These are phyloP conservation scores for Podila epigama DNA, from an alignment of 192 early-diverging fungal genomes.

Conservation along the genomic window DNA sequence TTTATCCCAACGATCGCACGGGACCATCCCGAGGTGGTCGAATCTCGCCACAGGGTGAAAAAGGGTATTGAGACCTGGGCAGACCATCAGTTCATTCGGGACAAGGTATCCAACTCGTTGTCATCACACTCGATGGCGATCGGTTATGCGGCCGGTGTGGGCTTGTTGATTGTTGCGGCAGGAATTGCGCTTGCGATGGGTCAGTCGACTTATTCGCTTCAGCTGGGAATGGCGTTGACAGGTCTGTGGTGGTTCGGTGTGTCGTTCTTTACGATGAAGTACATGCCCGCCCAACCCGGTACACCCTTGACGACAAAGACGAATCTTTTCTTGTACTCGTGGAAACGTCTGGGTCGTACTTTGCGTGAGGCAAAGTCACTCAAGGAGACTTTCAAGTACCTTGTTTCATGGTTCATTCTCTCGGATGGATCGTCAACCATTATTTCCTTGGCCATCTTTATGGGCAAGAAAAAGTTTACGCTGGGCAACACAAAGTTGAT, in stretches of 20 bases:
- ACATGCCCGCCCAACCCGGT: constrained; percentile 48
- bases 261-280: constrained; percentile 48
- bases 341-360: constrained; percentile 46
- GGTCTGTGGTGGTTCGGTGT: constrained; percentile 62
- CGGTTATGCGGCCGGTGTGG: constrained; percentile 43
- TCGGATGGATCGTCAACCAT: constrained; percentile 72
- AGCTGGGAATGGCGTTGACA: constrained; percentile 49
- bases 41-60: constrained; percentile 3
- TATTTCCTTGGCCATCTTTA: constrained; percentile 63
- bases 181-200: constrained; percentile 39
- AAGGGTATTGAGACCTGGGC: constrained; percentile 15
- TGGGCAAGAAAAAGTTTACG: constrained; percentile 62
- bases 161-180: constrained; percentile 44
- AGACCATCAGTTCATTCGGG: constrained; percentile 26
- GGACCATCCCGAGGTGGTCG: constrained; percentile 47
- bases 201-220: constrained; percentile 46
- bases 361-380: constrained; percentile 56
- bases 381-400: constrained; percentile 65
- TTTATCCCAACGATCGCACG: constrained; percentile 59
- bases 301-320: constrained; percentile 50
- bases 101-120: constrained; percentile 43
- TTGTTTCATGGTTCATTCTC: constrained; percentile 76
- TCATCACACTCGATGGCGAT: constrained; percentile 52
- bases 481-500: constrained; percentile 55
- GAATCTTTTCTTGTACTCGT: constrained; percentile 54